These are phyloP conservation scores for Auriscalpium orientale DNA, from an alignment of 768 basidiomycete species.

Conservation along the genomic window DNA sequence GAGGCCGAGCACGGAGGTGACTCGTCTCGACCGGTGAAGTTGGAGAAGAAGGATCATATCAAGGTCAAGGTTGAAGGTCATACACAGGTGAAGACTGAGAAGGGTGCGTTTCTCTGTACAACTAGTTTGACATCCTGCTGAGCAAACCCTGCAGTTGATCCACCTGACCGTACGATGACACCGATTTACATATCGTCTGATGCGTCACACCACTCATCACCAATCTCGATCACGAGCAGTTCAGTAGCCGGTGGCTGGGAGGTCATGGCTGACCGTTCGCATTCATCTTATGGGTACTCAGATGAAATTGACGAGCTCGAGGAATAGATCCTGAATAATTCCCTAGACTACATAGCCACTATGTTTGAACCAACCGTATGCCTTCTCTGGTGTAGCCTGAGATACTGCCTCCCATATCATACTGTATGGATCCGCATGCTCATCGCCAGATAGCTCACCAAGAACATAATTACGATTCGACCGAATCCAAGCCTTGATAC, in stretches of 20 bases:
- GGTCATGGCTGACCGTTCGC: background rate
- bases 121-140: no score
- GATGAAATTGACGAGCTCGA: background rate
- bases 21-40: no score
- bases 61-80: no score
- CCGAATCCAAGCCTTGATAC: constrained; percentile 18
- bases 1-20: no score
- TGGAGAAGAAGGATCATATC: no score
- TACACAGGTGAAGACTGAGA: no score
- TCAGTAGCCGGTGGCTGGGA: background rate
- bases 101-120: no score
- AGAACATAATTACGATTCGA: constrained; percentile 8
- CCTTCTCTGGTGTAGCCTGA: background rate
- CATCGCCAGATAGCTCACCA: background rate
- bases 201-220: background rate
- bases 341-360: background rate
- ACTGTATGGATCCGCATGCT: background rate
- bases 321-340: no score
- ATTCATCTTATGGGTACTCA: background rate
- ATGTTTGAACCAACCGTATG: background rate
- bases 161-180: no score
- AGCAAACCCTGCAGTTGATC: no score
- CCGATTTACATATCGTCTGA: no score
- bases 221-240: background rate
- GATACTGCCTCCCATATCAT: background rate